Evolutionary conservation across 2,329 filamentous ascomycete species (phyloP).

Genomic region (Cladosporium colombiae): DNA sequence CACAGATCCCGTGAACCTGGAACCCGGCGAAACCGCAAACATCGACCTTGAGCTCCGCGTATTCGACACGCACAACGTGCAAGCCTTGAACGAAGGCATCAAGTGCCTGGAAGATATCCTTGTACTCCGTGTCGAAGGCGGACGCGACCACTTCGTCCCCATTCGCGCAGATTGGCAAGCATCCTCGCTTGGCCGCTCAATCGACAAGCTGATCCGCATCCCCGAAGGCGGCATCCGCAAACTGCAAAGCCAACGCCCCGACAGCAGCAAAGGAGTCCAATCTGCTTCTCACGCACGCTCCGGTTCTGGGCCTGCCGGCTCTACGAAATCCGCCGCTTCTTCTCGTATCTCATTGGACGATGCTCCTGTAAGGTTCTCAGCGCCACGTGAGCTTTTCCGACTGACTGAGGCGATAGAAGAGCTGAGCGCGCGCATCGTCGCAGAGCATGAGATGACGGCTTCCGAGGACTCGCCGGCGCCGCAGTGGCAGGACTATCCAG

Average conservation of each 20-base stretch:
- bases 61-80: constrained; percentile 63
- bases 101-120: constrained; percentile 78
- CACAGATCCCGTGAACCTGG: constrained; percentile 62
- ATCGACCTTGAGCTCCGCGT: constrained; percentile 70
- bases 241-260: constrained; percentile 58
- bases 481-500: constrained; percentile 56
- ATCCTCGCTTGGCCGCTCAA: constrained; percentile 77
- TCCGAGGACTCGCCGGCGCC: constrained; percentile 31
- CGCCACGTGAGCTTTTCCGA: constrained; percentile 84
- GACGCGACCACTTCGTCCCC: constrained; percentile 89
- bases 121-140: constrained; percentile 78
- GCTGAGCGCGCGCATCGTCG: constrained; percentile 58
- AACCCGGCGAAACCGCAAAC: constrained; percentile 80
- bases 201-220: constrained; percentile 85
- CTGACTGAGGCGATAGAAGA: constrained; percentile 78
- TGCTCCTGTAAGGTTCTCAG: constrained; percentile 68
- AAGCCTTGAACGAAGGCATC: constrained; percentile 69
- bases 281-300: background rate
- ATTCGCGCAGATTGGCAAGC: constrained; percentile 76
- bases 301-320: background rate
- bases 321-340: background rate
- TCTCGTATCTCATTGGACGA: constrained; percentile 24
- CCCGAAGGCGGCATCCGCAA: constrained; percentile 78
- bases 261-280: constrained; percentile 24
- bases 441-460: constrained; percentile 62